Base-by-base conservation (phyloP, 1,284 basidiomycete genomes). In the Cryptococcus sp. region DNA sequence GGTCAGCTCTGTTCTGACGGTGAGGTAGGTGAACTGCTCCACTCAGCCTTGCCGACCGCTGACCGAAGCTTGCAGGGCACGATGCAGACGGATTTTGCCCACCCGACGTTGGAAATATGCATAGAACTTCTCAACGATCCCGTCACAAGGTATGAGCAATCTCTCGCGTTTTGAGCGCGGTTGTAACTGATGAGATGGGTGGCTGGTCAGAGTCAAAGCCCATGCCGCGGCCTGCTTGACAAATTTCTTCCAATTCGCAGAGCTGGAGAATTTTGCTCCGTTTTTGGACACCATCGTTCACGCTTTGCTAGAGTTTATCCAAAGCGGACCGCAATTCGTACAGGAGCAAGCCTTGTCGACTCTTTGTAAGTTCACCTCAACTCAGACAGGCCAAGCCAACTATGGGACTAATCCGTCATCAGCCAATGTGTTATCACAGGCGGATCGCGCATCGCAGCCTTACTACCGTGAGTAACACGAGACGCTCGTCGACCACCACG, bases 161-260 rank as follows among this genome's bases (percentile, higher is more conserved):
- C 19, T 23, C 3, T 20, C 19, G 1, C 39, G 1, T 47, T 20
- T 10, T 23, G 7, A 25, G 16, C 27, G n/a, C 22, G 13, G 23
- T 35, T 22, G 42, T 13, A 27, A 7, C 20, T n/a, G 19, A 23
- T 17, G 40, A 27, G 15, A 30, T 47, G 42, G 23, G 23, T 10
- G 30, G 3, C 47, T 43, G 22, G 30, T 48, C 55, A 90, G 90
- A 30, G 90, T 93, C 0, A 89, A 90, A 61, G 82, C 89, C 0
- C 91, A 93, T 65, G 89, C 90, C 0, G 89, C 89, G 0, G 87
- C 90, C 0, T 89, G 89, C 0, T 81, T 92, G n/a, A 90, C 91
- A 69, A 92, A 92, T 75, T 92, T 92, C 77, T 93, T 89, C 75
- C 88, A 91, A 72, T 88, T 88, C 41, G 87, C 89, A 35, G 86